Evolutionary conservation across 1,284 basidiomycete species (phyloP).

Genomic region (Inonotus hispidus): DNA sequence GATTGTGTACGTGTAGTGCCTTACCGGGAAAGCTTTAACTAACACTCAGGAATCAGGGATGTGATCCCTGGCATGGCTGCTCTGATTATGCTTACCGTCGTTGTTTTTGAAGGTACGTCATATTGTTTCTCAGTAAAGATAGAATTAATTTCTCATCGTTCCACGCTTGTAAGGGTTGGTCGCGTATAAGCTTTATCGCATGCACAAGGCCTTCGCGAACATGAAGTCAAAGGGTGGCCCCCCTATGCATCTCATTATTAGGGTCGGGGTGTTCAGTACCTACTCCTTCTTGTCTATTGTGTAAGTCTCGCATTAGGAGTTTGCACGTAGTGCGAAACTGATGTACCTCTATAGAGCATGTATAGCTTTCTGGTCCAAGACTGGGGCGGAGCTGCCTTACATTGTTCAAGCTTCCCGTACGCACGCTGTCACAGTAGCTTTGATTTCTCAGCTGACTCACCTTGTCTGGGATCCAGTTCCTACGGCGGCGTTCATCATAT

Average conservation of each 20-base stretch:
- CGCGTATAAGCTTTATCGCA: slow-evolving; percentile 9
- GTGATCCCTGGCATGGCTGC: slow-evolving; percentile 8
- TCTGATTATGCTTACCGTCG: slow-evolving; percentile 8
- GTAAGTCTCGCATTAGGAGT: background rate
- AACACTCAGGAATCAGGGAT: background rate
- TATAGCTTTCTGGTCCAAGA: slow-evolving; percentile 13
- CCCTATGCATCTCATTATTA: slow-evolving; percentile 1
- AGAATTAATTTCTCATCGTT: background rate
- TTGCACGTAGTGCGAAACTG: background rate
- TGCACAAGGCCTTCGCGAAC: slow-evolving; percentile 1
- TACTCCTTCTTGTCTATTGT: slow-evolving; percentile 13
- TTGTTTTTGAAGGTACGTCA: slow-evolving; percentile 8
- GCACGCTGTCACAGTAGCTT: background rate
- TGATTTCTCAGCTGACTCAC: background rate
- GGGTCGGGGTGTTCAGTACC: slow-evolving; percentile 11
- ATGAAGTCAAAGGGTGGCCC: background rate
- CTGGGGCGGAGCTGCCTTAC: slow-evolving; percentile 11
- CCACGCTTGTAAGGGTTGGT: background rate
- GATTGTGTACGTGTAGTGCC: slow-evolving; percentile 1
- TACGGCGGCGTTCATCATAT: slow-evolving; percentile 15
- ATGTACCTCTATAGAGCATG: background rate
- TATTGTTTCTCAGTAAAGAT: background rate
- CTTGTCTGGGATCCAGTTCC: slow-evolving; percentile 1
- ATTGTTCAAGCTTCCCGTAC: slow-evolving; percentile 17
- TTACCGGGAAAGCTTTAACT: background rate